phyloP scores from a whole-genome alignment of 129 eudicot genomes.

The Helianthus tuberosus region DNA sequence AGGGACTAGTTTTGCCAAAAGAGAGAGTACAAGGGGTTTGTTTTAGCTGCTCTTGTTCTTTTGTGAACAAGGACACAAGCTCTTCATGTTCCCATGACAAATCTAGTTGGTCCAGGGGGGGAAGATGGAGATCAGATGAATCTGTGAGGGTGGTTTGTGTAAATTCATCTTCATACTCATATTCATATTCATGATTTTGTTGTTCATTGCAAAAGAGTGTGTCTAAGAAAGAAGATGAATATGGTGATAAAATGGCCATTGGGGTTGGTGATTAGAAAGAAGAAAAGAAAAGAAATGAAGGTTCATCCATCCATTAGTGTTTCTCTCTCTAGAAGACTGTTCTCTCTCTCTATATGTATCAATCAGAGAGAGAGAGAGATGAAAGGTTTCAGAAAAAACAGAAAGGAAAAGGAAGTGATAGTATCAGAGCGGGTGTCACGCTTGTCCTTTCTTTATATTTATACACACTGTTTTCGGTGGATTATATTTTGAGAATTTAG shows the following conservation, averaged over 20 bases:
- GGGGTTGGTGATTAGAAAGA: slow-evolving; percentile 33
- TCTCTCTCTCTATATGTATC: slow-evolving; percentile 18
- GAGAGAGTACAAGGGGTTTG: slow-evolving; percentile 17
- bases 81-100: slow-evolving; percentile 90
- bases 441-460: slow-evolving; percentile 79
- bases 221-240: slow-evolving; percentile 51
- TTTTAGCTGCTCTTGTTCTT: slow-evolving; percentile 43
- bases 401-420: slow-evolving; percentile 68
- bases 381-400: slow-evolving; percentile 35
- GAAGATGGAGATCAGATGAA: slow-evolving; percentile 21
- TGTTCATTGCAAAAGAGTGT: slow-evolving; percentile 81
- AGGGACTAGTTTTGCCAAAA: slow-evolving; percentile 27
- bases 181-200: slow-evolving; percentile 42
- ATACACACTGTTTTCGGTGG: slow-evolving; percentile 36
- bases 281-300: slow-evolving; percentile 33
- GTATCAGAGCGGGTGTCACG: slow-evolving; percentile 87
- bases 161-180: slow-evolving; percentile 20
- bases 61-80: slow-evolving; percentile 60
- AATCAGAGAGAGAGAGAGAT: slow-evolving; percentile 18
- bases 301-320: slow-evolving; percentile 25
- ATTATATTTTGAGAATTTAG: background rate
- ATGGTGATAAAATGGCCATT: slow-evolving; percentile 48
- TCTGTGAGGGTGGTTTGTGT: slow-evolving; percentile 28
- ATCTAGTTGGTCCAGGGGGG: slow-evolving; percentile 50
- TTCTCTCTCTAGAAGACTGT: slow-evolving; percentile 22